These are phyloP conservation scores for Lathyrus tuberosus DNA, from an alignment of 306 rosid species.

Conservation along the genomic window DNA sequence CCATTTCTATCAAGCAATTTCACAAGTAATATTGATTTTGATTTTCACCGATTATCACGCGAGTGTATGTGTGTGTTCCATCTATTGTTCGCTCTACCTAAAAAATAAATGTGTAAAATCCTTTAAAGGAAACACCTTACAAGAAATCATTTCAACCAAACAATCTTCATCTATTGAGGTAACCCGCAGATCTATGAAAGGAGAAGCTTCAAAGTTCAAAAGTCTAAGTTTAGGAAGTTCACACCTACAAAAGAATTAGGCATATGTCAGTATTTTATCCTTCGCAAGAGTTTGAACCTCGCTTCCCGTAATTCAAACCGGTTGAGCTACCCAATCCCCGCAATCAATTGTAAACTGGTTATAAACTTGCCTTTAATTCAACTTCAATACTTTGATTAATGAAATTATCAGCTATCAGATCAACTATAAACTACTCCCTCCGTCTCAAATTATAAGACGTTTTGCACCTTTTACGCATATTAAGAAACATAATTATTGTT, in stretches of 20 bases:
- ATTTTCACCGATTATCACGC: not conserved
- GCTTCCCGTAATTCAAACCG: too few species aligned
- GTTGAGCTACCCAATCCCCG: too few species aligned
- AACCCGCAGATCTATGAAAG: constrained; percentile 72
- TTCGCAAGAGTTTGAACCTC: too few species aligned
- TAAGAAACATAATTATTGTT: too few species aligned
- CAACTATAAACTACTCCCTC: too few species aligned
- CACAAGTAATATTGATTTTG: not conserved
- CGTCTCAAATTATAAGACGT: too few species aligned
- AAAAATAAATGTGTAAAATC: not conserved
- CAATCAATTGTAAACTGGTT: not conserved
- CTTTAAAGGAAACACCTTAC: constrained; percentile 61
- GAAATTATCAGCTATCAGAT: too few species aligned
- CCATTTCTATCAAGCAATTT: not conserved
- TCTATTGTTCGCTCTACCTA: not conserved
- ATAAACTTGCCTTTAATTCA: constrained; percentile 4
- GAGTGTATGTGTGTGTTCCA: not conserved
- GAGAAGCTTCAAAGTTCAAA: constrained; percentile 77
- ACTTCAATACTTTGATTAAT: constrained; percentile 5
- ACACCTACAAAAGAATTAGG: constrained; percentile 56
- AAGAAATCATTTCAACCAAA: constrained; percentile 89
- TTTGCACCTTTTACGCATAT: too few species aligned
- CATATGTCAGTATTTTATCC: too few species aligned
- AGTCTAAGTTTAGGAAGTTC: constrained; percentile 66
- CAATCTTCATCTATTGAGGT: constrained; percentile 69